Evolutionary conservation across 2,329 filamentous ascomycete genomes (phyloP), one percentile per base, ranked within the genome.

Genomic region (Curvularia verruculosa): DNA sequence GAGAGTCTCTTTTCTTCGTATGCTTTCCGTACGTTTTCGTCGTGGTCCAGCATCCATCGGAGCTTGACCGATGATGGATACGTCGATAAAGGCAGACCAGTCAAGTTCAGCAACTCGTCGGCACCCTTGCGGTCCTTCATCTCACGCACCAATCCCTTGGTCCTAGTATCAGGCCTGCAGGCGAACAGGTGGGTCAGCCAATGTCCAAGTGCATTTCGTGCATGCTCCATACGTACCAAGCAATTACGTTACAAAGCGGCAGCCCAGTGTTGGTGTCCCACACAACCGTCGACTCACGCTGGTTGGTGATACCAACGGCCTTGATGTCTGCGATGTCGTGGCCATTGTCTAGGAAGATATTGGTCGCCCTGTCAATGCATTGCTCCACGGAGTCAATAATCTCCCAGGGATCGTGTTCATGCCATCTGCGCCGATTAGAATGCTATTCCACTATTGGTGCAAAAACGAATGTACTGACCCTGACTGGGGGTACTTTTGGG

Each of bases 11-110:
- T 86, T 53, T 88, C 87, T 9, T 92, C 88, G 75, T 96, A 95
- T 1, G 90, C 90, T 52, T 87, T 80, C 64, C 84, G 84, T 48
- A 96, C 91, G 36, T 83, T 82, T 12, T 87, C 81, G 15, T 88
- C 82, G 68, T 96, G 89, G 55, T 87, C 83, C 53, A 96, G 81
- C 66, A 96, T 83, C 92, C 92, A 96, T 51, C 90, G 77, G 12
- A 96, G 82, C 79, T 96, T 96, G 61, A 92, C 88, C 52, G 90
- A 90, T 24, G 91, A 94, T 2, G 92, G 91, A 75, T 96, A 96
- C 52, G 92, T 96, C 36, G 91, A 95, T 29, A 96, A 82, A 12
- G 92, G 92, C 43, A 96, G 83, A 51, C 92, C 92, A 72, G 90
- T 94, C 40, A 90, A 80, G 46, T 88, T 82, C 55, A 83, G 83